Percentiles rank a stretch among this genome's conserved stretches.
These are phyloP conservation scores for Lagenidium sp. DNA, from an alignment of 352 stramenopile species.

Conservation along the genomic window DNA sequence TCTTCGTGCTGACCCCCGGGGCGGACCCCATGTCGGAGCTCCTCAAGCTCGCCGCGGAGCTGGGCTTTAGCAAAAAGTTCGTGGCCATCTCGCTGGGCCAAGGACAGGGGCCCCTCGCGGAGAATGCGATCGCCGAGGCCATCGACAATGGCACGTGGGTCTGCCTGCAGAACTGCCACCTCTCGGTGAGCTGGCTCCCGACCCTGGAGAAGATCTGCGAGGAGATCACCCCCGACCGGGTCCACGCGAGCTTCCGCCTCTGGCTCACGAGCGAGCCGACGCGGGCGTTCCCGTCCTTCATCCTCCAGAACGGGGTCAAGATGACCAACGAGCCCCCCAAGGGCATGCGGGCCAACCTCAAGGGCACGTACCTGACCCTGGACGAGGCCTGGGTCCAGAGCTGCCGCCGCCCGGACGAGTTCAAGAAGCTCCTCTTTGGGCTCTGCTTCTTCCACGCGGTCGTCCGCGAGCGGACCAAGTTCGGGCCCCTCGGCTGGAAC, in stretches of 20 bases:
- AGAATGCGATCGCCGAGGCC: constrained; percentile 89
- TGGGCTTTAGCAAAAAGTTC: constrained; percentile 90
- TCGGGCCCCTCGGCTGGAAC: constrained; percentile 82
- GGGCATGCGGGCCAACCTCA: constrained; percentile 91
- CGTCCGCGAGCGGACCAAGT: constrained; percentile 80
- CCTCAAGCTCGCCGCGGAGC: constrained; percentile 86
- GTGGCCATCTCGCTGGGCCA: constrained; percentile 92
- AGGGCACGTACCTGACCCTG: constrained; percentile 86
- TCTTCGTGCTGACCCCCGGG: constrained; percentile 93
- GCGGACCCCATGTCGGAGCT: constrained; percentile 94
- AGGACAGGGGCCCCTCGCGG: constrained; percentile 88
- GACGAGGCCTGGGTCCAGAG: constrained; percentile 65
- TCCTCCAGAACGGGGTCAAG: constrained; percentile 92
- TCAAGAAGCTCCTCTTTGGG: constrained; percentile 82
- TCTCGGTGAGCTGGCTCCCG: constrained; percentile 92
- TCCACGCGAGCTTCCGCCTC: constrained; percentile 89
- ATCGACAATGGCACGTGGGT: constrained; percentile 93
- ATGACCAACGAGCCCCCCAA: constrained; percentile 95
- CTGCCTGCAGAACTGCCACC: constrained; percentile 94
- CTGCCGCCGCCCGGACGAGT: constrained; percentile 45
- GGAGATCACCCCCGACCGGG: constrained; percentile 88
- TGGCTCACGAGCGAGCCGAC: constrained; percentile 94
- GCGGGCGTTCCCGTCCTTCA: constrained; percentile 89
- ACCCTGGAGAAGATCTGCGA: constrained; percentile 92
- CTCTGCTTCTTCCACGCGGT: constrained; percentile 92